Evolutionary conservation across 139 green algal genomes (phyloP).

Genomic region (Chlamydomonas sp.): DNA sequence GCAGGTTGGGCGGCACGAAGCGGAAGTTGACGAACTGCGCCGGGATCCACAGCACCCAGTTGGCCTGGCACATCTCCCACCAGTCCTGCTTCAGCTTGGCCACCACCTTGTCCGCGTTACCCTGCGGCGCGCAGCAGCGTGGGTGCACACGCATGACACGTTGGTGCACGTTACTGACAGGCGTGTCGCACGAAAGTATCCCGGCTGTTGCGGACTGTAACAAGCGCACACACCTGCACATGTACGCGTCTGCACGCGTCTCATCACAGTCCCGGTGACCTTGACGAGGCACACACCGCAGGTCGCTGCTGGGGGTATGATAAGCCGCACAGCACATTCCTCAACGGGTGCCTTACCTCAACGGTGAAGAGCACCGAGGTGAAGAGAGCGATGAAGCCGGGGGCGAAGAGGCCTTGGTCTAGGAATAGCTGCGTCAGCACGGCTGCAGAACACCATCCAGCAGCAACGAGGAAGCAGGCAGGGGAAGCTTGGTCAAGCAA

Average conservation of each 20-base stretch:
- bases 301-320: background rate
- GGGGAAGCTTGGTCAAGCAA: too few species aligned
- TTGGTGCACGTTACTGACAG: too few species aligned
- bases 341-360: conserved; percentile 37
- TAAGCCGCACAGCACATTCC: conserved; percentile 43
- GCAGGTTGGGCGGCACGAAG: conserved; percentile 79
- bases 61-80: conserved; percentile 74
- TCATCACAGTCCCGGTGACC: too few species aligned
- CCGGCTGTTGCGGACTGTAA: too few species aligned
- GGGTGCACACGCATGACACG: background rate
- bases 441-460: conserved; percentile 19
- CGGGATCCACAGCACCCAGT: conserved; percentile 93
- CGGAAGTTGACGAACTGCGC: conserved; percentile 93
- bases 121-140: conserved; percentile 51
- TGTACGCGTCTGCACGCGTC: too few species aligned
- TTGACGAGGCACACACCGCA: too few species aligned
- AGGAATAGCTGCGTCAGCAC: conserved; percentile 64
- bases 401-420: conserved; percentile 94
- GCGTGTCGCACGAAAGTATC: too few species aligned
- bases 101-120: conserved; percentile 65
- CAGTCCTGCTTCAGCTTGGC: conserved; percentile 82
- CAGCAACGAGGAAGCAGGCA: too few species aligned
- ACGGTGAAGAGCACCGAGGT: conserved; percentile 69
- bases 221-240: too few species aligned
- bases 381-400: conserved; percentile 88